Evolutionary conservation across 257 asterid species (phyloP), one percentile per base, ranked within the genome.

Genomic region (Nicotiana knightiana): DNA sequence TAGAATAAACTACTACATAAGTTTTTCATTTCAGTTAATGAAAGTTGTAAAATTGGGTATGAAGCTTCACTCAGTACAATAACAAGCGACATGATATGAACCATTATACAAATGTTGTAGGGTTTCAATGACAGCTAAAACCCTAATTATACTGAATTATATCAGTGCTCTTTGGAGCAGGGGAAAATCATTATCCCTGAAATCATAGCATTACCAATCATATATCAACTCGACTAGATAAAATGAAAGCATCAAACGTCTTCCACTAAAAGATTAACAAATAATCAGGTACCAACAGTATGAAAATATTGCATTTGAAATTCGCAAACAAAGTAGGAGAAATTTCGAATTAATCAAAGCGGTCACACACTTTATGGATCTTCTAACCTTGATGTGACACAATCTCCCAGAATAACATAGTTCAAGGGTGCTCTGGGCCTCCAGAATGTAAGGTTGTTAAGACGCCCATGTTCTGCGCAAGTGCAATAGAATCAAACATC

Each of bases 381-480:
- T 79, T 58, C 86, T 85, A 85, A 96, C 99, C 99, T 89, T 82
- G 99, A 96, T 59, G 99, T 96, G 84, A 96, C 91, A 84, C 97
- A 94, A 89, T 96, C 99, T 64, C 99, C 99, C 91, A 96, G 85
- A 84, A 93, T 85, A 82, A 89, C 99, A 91, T 94, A 96, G 84
- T 96, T 96, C 28, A 98, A 88, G 53, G 97, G 98, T 90, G 99
- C 98, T 81, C 93, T 90, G 70, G 99, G 99, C 92, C 99, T 93
- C 99, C 99, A 96, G 87, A 96, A 96, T 79, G 98, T 96, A 85
- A 96, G 86, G 86, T 94, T 91, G 92, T 94, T 89, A 82, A 94
- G 93, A 85, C 68, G 85, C 71, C 94, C 98, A 85, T 89, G 90
- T 83, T 93, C 99, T 94, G 94, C 68, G 77, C 80, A 88, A 70